Evolutionary conservation across 2,329 filamentous ascomycete species (phyloP).

Genomic region (Botryotinia calthae): DNA sequence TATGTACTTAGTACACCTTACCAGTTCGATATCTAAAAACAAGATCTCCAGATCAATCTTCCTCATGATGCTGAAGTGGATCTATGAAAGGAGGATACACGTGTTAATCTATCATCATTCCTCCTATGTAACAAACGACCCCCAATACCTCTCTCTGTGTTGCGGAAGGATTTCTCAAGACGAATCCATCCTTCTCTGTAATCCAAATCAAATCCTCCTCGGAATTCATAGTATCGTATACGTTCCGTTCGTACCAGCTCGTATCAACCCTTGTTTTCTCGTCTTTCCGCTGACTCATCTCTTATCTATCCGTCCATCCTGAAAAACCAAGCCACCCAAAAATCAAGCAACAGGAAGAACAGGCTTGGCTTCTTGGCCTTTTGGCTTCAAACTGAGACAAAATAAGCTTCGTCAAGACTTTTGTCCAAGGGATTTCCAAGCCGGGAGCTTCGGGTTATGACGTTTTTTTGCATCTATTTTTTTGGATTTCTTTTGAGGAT

Average conservation of each 20-base stretch:
- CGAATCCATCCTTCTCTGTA: not conserved
- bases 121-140: not conserved
- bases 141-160: not conserved
- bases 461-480: not conserved
- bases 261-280: not conserved
- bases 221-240: not conserved
- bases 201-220: not conserved
- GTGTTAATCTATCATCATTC: not conserved
- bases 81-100: not conserved
- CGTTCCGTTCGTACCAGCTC: not conserved
- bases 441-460: not conserved
- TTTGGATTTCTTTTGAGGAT: not conserved
- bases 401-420: not conserved
- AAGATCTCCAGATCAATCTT: not conserved
- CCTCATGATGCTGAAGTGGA: not conserved
- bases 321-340: not conserved
- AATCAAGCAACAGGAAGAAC: conserved; percentile 10
- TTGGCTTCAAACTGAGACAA: not conserved
- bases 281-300: not conserved
- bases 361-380: conserved; percentile 4
- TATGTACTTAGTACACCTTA: not conserved
- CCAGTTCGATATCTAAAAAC: not conserved
- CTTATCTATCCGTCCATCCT: not conserved
- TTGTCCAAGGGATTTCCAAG: not conserved
- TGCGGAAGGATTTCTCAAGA: not conserved